Conservation (phyloP, 2,329 filamentous ascomycete genomes). For the Grosmannia penicillata region DNA sequence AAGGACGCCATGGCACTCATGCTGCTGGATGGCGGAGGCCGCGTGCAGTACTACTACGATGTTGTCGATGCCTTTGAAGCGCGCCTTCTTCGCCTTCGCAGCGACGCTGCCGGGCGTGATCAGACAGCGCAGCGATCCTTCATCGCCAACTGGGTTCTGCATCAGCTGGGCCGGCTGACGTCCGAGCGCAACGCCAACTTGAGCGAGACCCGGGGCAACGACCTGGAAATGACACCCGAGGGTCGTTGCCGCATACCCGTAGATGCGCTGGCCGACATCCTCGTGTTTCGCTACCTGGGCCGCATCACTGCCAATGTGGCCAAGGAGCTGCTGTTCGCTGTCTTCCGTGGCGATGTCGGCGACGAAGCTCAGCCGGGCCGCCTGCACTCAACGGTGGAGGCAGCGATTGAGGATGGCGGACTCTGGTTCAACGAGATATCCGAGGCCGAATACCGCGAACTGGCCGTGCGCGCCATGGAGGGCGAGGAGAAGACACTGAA, state of each 20-base stretch:
- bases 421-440: conserved; percentile 41
- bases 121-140: conserved; percentile 16
- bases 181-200: conserved; percentile 24
- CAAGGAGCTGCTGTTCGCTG: conserved; percentile 40
- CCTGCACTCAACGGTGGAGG: conserved; percentile 21
- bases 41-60: conserved; percentile 68
- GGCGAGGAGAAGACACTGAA: conserved; percentile 31
- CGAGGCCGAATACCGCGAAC: conserved; percentile 28
- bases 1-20: conserved; percentile 78
- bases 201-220: conserved; percentile 1
- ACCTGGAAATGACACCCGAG: conserved; percentile 21
- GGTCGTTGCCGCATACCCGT: conserved; percentile 35
- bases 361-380: conserved; percentile 5
- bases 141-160: conserved; percentile 53
- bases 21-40: conserved; percentile 60
- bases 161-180: conserved; percentile 58
- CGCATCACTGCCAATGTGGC: conserved; percentile 41
- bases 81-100: background rate
- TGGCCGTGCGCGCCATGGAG: conserved; percentile 28
- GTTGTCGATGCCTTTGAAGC: conserved; percentile 36
- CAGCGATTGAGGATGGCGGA: conserved; percentile 28
- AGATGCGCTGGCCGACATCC: conserved; percentile 32
- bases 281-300: conserved; percentile 30
- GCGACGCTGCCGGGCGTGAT: too few species aligned
- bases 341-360: conserved; percentile 30